Conservation (phyloP, 208 protist genomes). For the Porcisia hertigi region DNA sequence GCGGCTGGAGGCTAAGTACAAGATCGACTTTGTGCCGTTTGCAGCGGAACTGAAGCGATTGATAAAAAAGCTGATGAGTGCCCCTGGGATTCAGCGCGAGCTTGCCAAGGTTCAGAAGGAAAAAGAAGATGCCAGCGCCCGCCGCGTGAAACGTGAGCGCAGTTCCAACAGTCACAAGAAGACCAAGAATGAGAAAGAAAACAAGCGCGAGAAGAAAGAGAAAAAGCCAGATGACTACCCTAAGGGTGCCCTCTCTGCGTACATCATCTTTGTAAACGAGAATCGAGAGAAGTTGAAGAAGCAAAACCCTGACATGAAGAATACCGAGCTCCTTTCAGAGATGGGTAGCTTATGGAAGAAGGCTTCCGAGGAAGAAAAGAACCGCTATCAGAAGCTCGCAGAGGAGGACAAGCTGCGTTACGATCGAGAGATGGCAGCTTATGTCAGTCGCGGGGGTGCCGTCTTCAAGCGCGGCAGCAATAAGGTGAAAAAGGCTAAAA, state of each 20-base stretch:
- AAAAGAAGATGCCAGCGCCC: slow-evolving; percentile 36
- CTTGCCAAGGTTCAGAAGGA: slow-evolving; percentile 61
- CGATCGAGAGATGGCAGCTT: slow-evolving; percentile 75
- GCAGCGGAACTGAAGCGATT: slow-evolving; percentile 37
- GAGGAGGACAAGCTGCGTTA: slow-evolving; percentile 84
- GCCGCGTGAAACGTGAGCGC: slow-evolving; percentile 53
- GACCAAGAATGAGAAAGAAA: slow-evolving; percentile 25
- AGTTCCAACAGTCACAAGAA: slow-evolving; percentile 32
- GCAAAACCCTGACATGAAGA: slow-evolving; percentile 68
- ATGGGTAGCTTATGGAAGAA: slow-evolving; percentile 70
- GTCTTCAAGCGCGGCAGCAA: slow-evolving; percentile 58
- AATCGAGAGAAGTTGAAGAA: slow-evolving; percentile 69
- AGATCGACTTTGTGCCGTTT: slow-evolving; percentile 67
- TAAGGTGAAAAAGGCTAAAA: slow-evolving; percentile 53
- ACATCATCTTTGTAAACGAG: slow-evolving; percentile 80
- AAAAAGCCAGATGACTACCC: slow-evolving; percentile 88
- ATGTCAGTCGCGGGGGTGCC: slow-evolving; percentile 58
- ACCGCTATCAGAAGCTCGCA: slow-evolving; percentile 67
- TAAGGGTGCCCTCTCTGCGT: slow-evolving; percentile 73
- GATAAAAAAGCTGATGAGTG: slow-evolving; percentile 50
- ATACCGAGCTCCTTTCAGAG: slow-evolving; percentile 67
- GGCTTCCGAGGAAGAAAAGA: slow-evolving; percentile 67
- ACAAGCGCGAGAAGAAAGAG: slow-evolving; percentile 52
- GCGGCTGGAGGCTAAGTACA: slow-evolving; percentile 73
- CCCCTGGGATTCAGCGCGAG: slow-evolving; percentile 67